Percentiles rank a stretch among this genome's conserved stretches.
Conservation (phyloP, 768 basidiomycete genomes). For the Ramaria sp. region DNA sequence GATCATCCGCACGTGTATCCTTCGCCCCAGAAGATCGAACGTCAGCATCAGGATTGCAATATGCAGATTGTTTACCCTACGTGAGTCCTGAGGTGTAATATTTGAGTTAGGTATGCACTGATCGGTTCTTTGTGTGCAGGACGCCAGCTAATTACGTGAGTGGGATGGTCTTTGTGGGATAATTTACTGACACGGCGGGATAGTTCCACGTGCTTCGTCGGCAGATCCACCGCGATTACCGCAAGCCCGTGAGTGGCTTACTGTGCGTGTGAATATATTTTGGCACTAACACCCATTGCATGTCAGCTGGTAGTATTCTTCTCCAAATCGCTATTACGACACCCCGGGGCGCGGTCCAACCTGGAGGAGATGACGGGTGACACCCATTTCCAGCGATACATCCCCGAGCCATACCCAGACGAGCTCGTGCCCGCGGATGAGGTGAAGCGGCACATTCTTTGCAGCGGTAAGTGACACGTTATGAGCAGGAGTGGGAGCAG, state of each 20-base stretch:
- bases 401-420: slow-evolving; percentile 75
- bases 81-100: slow-evolving; percentile 32
- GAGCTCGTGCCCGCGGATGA: slow-evolving; percentile 69
- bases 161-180: not conserved
- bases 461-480: slow-evolving; percentile 42
- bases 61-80: slow-evolving; percentile 99
- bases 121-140: slow-evolving; percentile 24
- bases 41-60: slow-evolving; percentile 98
- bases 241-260: slow-evolving; percentile 65
- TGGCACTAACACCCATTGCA: no score
- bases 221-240: slow-evolving; percentile 95
- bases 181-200: slow-evolving; percentile 7
- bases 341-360: slow-evolving; percentile 81
- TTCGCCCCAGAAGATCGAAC: slow-evolving; percentile 75
- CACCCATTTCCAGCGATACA: slow-evolving; percentile 85
- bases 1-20: slow-evolving; percentile 93
- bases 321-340: slow-evolving; percentile 92
- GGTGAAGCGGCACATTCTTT: slow-evolving; percentile 86
- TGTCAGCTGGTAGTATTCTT: slow-evolving; percentile 83
- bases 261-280: no score
- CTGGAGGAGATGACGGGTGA: slow-evolving; percentile 85
- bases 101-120: not conserved
- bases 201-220: slow-evolving; percentile 95
- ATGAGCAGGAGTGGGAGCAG: not conserved
- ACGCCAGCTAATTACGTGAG: slow-evolving; percentile 90